Evolutionary conservation across 2,329 filamentous ascomycete species (phyloP).

Genomic region (Monilinia laxa): DNA sequence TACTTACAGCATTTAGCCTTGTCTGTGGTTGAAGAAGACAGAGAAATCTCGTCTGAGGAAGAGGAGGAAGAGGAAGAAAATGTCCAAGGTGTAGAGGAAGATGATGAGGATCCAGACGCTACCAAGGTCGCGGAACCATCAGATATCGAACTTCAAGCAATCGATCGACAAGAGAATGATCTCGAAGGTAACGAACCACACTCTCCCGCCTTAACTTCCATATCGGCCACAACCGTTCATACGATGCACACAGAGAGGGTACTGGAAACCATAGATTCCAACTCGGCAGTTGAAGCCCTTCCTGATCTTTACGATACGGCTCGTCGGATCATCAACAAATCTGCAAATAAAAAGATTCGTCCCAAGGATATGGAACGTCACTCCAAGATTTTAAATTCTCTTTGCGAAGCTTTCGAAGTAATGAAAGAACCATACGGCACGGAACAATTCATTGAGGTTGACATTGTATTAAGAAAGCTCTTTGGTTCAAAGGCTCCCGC

Average conservation of each 20-base stretch:
- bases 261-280: slow-evolving; percentile 39
- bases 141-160: background rate
- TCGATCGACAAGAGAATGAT: background rate
- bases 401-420: slow-evolving; percentile 25
- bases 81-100: slow-evolving; percentile 17
- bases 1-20: slow-evolving; percentile 33
- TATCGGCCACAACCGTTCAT: slow-evolving; percentile 34
- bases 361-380: slow-evolving; percentile 33
- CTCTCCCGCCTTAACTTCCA: slow-evolving; percentile 20
- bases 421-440: slow-evolving; percentile 27
- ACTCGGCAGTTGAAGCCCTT: slow-evolving; percentile 43
- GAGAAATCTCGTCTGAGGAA: slow-evolving; percentile 2
- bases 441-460: slow-evolving; percentile 42
- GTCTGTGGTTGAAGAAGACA: slow-evolving; percentile 35
- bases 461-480: slow-evolving; percentile 39
- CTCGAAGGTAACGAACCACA: background rate
- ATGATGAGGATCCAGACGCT: slow-evolving; percentile 21
- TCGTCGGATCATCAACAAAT: slow-evolving; percentile 41
- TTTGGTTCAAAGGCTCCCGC: slow-evolving; percentile 36
- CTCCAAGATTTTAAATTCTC: slow-evolving; percentile 37
- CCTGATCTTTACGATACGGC: slow-evolving; percentile 43
- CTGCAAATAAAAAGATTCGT: slow-evolving; percentile 37
- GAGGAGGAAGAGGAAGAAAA: slow-evolving; percentile 22
- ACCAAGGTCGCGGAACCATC: slow-evolving; percentile 8
- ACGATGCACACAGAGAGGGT: slow-evolving; percentile 32